Conservation (phyloP, 1,284 basidiomycete genomes). For the Ceratobasidium sp. region DNA sequence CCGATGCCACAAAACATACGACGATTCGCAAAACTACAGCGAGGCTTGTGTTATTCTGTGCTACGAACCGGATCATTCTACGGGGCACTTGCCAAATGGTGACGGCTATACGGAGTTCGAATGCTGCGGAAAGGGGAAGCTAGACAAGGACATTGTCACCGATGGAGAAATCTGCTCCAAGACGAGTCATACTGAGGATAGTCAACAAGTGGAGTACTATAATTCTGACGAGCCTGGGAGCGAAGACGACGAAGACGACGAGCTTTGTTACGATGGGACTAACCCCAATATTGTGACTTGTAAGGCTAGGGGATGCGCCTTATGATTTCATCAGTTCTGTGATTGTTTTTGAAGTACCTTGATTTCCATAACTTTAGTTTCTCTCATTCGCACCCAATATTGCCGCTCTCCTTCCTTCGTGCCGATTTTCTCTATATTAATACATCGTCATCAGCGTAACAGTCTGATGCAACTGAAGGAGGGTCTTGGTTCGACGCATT, state of each 20-base stretch:
- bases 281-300: constrained; percentile 2
- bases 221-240: neutral
- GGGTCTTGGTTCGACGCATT: too few species aligned
- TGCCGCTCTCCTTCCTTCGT: too few species aligned
- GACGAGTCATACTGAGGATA: neutral
- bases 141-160: neutral
- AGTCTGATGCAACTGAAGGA: too few species aligned
- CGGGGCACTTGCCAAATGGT: neutral
- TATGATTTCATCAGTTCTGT: too few species aligned
- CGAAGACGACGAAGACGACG: neutral
- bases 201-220: constrained; percentile 4
- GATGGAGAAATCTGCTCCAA: neutral
- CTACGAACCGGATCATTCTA: neutral
- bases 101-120: neutral
- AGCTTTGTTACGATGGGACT: neutral
- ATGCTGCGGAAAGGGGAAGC: constrained; percentile 1
- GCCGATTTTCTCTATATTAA: too few species aligned
- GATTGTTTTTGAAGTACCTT: too few species aligned
- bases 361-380: too few species aligned
- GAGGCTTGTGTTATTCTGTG: neutral
- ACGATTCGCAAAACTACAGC: neutral
- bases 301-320: neutral
- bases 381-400: too few species aligned
- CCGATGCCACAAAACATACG: constrained; percentile 13
- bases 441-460: too few species aligned